These are phyloP conservation scores for Metschnikowia colocasiae DNA, from an alignment of 805 yeast species.

Conservation along the genomic window DNA sequence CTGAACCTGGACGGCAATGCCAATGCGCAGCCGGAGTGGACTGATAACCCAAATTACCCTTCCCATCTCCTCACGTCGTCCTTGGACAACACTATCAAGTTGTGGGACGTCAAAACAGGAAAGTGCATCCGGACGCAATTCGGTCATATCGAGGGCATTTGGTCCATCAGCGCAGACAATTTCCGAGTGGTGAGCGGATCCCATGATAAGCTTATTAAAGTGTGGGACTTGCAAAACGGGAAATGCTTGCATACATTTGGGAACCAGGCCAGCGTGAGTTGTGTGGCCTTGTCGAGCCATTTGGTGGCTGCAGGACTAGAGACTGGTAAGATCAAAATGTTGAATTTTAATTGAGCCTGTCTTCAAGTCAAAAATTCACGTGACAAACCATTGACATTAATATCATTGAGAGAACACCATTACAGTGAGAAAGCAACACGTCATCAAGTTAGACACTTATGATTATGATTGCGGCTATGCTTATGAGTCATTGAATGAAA, in stretches of 20 bases:
- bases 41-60: constrained; percentile 47
- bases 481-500: too few species aligned
- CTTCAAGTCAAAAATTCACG: too few species aligned
- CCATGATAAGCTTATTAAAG: constrained; percentile 83
- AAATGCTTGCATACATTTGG: constrained; percentile 91
- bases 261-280: constrained; percentile 55
- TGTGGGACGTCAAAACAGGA: constrained; percentile 88
- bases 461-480: too few species aligned
- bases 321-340: constrained; percentile 80
- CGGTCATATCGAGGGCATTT: constrained; percentile 97
- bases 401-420: too few species aligned
- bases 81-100: constrained; percentile 84
- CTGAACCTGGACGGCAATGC: neutral
- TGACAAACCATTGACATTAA: too few species aligned
- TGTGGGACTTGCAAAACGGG: constrained; percentile 96
- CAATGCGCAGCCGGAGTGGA: constrained; percentile 6
- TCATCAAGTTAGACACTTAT: too few species aligned
- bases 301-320: constrained; percentile 89
- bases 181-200: constrained; percentile 93
- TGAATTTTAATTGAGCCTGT: constrained; percentile 20
- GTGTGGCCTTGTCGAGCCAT: constrained; percentile 87
- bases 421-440: too few species aligned
- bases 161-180: constrained; percentile 95
- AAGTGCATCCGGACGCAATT: constrained; percentile 89
- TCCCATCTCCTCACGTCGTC: constrained; percentile 85